phyloP scores from a whole-genome alignment of 2,329 filamentous ascomycete species.

The Pleomassaria siparia region DNA sequence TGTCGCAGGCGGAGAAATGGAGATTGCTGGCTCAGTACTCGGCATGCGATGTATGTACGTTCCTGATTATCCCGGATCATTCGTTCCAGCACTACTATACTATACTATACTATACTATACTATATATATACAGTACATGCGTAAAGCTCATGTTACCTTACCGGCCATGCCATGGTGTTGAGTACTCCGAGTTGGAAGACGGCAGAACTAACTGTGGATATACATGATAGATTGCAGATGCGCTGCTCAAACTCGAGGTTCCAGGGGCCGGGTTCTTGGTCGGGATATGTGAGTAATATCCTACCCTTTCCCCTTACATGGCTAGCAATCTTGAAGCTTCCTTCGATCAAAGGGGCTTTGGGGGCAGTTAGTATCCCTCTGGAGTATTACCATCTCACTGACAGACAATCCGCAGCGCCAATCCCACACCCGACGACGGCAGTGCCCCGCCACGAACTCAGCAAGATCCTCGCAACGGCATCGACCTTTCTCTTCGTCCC shows the following conservation, averaged over 20 bases:
- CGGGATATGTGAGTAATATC: constrained; percentile 57
- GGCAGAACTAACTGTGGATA: background rate
- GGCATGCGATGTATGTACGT: constrained; percentile 34
- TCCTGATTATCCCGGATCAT: background rate
- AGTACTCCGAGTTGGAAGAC: too few relatives aligned
- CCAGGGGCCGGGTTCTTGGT: constrained; percentile 67
- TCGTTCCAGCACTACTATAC: too few relatives aligned
- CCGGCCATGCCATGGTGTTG: too few relatives aligned
- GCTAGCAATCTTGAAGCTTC: too few relatives aligned
- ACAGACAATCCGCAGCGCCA: constrained; percentile 21
- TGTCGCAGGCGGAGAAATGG: constrained; percentile 29
- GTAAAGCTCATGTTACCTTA: too few relatives aligned
- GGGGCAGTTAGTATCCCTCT: background rate
- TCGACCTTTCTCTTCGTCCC: constrained; percentile 65
- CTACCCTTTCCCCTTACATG: constrained; percentile 6
- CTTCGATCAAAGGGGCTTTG: too few relatives aligned
- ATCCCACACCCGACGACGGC: constrained; percentile 23
- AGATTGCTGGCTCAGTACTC: constrained; percentile 35
- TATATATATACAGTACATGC: too few relatives aligned
- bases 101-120: too few relatives aligned
- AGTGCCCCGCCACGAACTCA: constrained; percentile 9
- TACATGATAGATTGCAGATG: constrained; percentile 65
- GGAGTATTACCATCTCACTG: background rate
- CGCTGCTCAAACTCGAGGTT: constrained; percentile 68
- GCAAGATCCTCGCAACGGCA: constrained; percentile 53